These are phyloP conservation scores for Cladorrhinum sp. DNA, from an alignment of 2,329 filamentous ascomycete genomes.

Conservation along the genomic window DNA sequence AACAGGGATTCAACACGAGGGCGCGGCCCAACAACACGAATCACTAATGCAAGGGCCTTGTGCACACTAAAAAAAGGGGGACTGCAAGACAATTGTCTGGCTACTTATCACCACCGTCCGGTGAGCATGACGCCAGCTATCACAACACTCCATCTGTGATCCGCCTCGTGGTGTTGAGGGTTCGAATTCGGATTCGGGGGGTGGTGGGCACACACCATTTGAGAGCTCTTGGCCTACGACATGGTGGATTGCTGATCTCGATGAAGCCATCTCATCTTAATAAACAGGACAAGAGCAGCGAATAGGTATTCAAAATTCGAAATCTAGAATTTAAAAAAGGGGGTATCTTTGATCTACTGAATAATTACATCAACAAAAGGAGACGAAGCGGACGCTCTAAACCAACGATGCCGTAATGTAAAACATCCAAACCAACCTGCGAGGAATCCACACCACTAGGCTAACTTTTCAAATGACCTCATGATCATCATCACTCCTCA, in stretches of 20 bases:
- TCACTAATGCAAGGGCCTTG: not conserved
- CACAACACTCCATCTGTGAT: no score
- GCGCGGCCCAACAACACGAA: no score
- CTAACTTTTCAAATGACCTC: not conserved
- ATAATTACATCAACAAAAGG: constrained; percentile 8
- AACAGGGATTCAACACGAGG: not conserved
- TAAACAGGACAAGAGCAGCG: not conserved
- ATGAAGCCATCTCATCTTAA: not conserved
- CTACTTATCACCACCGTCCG: not conserved
- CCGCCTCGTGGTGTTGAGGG: not conserved
- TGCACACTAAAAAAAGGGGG: no score
- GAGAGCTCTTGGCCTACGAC: not conserved
- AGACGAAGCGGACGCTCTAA: not conserved
- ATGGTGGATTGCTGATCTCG: not conserved
- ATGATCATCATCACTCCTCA: constrained; percentile 10
- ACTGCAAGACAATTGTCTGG: not conserved
- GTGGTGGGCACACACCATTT: not conserved
- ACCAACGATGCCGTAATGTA: not conserved
- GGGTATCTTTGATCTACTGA: not conserved
- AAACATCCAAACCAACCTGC: not conserved
- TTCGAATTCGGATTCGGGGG: not conserved
- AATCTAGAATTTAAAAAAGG: not conserved
- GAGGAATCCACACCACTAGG: not conserved
- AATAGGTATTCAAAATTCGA: not conserved
- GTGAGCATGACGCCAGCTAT: no score